Evolutionary conservation across 345 rosid genomes (phyloP).

Genomic region (Euphorbia lathyris): DNA sequence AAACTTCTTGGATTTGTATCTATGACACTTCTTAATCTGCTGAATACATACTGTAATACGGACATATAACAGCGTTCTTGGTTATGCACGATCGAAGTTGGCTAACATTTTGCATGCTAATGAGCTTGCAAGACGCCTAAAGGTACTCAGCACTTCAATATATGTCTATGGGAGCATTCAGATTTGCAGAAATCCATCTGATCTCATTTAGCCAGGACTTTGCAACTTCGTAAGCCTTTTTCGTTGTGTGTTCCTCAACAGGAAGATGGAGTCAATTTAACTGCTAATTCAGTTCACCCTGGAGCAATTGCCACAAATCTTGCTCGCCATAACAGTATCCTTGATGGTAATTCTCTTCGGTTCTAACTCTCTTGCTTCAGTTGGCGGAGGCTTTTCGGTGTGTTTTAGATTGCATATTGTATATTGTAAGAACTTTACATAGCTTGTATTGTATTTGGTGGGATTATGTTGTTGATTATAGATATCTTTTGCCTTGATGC

Average conservation of each 20-base stretch:
- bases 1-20: background rate
- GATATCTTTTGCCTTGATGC: slow-evolving; percentile 21
- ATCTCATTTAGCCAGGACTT: background rate
- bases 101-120: too few species aligned
- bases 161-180: background rate
- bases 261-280: slow-evolving; percentile 58
- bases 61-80: slow-evolving; percentile 34
- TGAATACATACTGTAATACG: background rate
- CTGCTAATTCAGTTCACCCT: slow-evolving; percentile 71
- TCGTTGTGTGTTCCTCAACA: slow-evolving; percentile 16
- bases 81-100: slow-evolving; percentile 68
- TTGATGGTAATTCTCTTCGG: slow-evolving; percentile 34
- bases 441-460: too few species aligned
- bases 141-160: slow-evolving; percentile 46
- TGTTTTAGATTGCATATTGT: too few species aligned
- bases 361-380: background rate
- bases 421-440: too few species aligned
- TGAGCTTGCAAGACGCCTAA: slow-evolving; percentile 66
- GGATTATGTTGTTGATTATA: background rate
- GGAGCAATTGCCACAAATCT: slow-evolving; percentile 62
- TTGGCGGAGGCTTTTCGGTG: too few species aligned
- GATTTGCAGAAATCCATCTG: background rate
- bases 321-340: slow-evolving; percentile 31
- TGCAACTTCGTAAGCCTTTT: background rate
- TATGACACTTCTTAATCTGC: background rate